Evolutionary conservation across 23 red algal genomes (phyloP), one percentile per base, ranked within the genome.

Genomic region (Gracilaria vermiculophylla): DNA sequence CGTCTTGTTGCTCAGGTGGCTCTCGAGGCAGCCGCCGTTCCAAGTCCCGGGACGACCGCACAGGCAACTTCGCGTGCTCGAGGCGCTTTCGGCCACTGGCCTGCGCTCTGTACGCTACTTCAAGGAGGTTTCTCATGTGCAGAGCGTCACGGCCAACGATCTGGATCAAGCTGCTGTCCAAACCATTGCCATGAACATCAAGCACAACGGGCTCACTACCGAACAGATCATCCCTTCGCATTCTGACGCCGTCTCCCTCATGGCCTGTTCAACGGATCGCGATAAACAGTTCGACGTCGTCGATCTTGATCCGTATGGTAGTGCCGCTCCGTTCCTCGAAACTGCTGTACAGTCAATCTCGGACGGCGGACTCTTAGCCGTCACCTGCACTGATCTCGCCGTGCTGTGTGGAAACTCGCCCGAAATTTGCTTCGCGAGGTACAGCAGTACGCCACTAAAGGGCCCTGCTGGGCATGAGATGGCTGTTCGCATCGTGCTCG

Each of bases 221-320:
- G 31, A 47, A 5, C 45, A 81, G 33, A 83, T 99, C 11, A 43
- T 39, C 16, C 79, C 87, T 12, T 91, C 56, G 39, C 52, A 80
- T 28, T 91, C 70, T 31, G 97, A 95, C 48, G 97, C 93, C n/a
- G 76, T 81, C 14, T 47, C 62, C 13, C 53, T 94, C 34, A 98
- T 98, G 96, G 80, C 86, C 0, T 29, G 45, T 24, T 87, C 88
- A 20, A 71, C 72, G 11, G 7, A 53, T 1, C 39, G 34, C 7
- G 58, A 73, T 34, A 83, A 82, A 21, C 66, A 67, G 24, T 95
- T 90, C 57, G 85, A 95, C 57, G 84, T 94, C 3, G 87, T 99
- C 60, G 97, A 99, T 43, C 77, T 99, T 13, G 97, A 99, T 47
- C 97, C 97, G 52, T 99, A 95, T 69, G 93, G 97, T 23, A 77